Evolutionary conservation across 768 basidiomycete genomes (phyloP).

Genomic region (Crassisporium funariophilum): DNA sequence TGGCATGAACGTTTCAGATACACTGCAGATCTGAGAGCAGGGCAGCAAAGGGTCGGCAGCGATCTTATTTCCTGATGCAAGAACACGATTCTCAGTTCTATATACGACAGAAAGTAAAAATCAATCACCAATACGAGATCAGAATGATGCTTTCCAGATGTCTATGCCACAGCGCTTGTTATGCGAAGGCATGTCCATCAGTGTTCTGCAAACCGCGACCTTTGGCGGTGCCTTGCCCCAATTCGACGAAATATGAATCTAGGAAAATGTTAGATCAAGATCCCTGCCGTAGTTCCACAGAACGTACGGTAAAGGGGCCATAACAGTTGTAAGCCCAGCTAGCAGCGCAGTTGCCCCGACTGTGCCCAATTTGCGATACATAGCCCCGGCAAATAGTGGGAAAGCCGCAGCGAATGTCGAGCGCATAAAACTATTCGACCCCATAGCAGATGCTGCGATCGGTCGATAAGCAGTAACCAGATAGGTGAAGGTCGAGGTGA

Average conservation of each 20-base stretch:
- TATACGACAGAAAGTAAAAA: no score
- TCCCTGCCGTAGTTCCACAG: no score
- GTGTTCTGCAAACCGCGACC: constrained; percentile 20
- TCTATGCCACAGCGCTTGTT: neutral
- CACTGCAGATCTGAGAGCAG: no score
- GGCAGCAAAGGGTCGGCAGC: no score
- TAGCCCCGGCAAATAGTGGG: constrained; percentile 65
- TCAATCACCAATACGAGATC: no score
- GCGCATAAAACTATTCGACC: constrained; percentile 63
- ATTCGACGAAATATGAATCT: constrained; percentile 15
- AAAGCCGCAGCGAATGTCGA: constrained; percentile 64
- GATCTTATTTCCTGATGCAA: no score
- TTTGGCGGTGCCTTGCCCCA: constrained; percentile 1
- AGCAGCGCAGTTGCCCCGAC: constrained; percentile 75
- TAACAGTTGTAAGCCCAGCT: constrained; percentile 60
- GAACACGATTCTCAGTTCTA: no score
- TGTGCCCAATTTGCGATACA: constrained; percentile 67
- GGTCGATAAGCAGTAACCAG: constrained; percentile 69
- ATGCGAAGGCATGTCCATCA: neutral
- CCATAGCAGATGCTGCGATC: constrained; percentile 69
- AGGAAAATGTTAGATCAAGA: no score
- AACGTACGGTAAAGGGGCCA: constrained; percentile 64
- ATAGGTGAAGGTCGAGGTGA: constrained; percentile 72
- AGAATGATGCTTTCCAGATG: neutral
- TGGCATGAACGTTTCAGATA: no score